Percentiles rank a stretch among this genome's conserved stretches.
These are phyloP conservation scores for Crepidotus sp. DNA, from an alignment of 1,284 basidiomycete species.

Conservation along the genomic window DNA sequence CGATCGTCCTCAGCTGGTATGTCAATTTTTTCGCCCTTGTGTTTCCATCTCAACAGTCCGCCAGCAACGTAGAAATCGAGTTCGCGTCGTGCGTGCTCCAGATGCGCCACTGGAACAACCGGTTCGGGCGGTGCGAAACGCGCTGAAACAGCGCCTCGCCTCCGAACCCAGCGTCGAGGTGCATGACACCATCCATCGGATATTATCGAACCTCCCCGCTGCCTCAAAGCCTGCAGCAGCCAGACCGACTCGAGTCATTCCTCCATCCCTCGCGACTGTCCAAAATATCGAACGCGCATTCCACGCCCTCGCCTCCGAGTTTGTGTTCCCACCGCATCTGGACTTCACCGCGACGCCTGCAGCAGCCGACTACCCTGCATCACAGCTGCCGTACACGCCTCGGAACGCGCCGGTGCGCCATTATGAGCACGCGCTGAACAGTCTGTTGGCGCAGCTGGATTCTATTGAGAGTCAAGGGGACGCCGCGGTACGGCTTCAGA, in stretches of 20 bases:
- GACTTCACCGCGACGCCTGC: conserved; percentile 25
- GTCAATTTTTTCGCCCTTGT: neutral
- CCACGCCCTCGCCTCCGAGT: conserved; percentile 27
- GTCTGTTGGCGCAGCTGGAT: conserved; percentile 48
- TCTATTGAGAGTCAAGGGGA: conserved; percentile 48
- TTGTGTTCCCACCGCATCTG: conserved; percentile 34
- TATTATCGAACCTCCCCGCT: conserved; percentile 1
- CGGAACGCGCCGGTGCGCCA: conserved; percentile 48
- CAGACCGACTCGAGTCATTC: neutral
- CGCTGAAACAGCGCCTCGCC: conserved; percentile 2
- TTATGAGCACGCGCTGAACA: conserved; percentile 46
- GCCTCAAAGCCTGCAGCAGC: neutral
- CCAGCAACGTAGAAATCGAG: conserved; percentile 4
- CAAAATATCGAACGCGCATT: conserved; percentile 29
- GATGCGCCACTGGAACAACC: neutral
- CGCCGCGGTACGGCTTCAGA: conserved; percentile 34
- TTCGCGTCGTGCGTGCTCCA: conserved; percentile 1
- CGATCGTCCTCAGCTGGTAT: neutral
- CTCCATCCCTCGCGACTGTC: conserved; percentile 18
- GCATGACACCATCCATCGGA: conserved; percentile 5
- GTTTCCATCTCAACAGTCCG: neutral
- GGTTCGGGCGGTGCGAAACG: neutral
- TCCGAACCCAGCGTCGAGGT: conserved; percentile 8
- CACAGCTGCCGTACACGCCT: conserved; percentile 38
- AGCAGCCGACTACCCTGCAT: neutral